Evolutionary conservation across 257 asterid genomes (phyloP).

Genomic region (Ballota nigra): DNA sequence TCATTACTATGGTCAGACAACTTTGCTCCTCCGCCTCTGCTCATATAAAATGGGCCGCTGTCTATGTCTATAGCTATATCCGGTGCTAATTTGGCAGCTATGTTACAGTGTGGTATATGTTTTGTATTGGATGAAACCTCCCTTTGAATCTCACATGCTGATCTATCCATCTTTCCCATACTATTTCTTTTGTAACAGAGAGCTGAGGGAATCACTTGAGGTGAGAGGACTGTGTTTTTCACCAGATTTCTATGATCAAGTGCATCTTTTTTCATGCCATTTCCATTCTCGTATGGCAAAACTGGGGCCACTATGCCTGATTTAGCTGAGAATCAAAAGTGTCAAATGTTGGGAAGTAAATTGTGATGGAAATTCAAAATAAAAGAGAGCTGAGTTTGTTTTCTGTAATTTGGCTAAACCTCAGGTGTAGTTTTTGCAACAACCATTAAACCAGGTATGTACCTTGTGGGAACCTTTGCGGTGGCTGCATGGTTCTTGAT

Average conservation of each 20-base stretch:
- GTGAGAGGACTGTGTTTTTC: conserved; percentile 36
- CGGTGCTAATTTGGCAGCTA: conserved; percentile 57
- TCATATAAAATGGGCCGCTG: conserved; percentile 46
- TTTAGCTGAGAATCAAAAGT: conserved; percentile 40
- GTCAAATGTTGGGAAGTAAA: not conserved
- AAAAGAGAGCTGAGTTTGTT: too few species aligned
- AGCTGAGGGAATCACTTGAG: conserved; percentile 38
- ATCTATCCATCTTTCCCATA: conserved; percentile 40
- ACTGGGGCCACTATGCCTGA: conserved; percentile 58
- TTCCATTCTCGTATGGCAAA: conserved; percentile 40
- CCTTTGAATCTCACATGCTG: conserved; percentile 25
- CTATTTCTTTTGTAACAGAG: conserved; percentile 37
- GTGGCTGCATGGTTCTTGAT: conserved; percentile 52
- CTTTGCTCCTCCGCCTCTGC: conserved; percentile 44
- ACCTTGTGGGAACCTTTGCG: conserved; percentile 62
- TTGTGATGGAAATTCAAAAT: too few species aligned
- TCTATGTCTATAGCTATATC: conserved; percentile 80
- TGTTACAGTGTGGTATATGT: conserved; percentile 46
- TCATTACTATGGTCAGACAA: conserved; percentile 37
- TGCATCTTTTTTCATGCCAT: conserved; percentile 31
- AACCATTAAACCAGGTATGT: not conserved
- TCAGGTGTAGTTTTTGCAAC: not conserved
- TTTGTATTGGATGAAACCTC: conserved; percentile 30
- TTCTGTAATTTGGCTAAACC: not conserved
- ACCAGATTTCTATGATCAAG: conserved; percentile 48